Evolutionary conservation across 495 filamentous ascomycete species (phyloP).

Genomic region (Penicillium lividum): DNA sequence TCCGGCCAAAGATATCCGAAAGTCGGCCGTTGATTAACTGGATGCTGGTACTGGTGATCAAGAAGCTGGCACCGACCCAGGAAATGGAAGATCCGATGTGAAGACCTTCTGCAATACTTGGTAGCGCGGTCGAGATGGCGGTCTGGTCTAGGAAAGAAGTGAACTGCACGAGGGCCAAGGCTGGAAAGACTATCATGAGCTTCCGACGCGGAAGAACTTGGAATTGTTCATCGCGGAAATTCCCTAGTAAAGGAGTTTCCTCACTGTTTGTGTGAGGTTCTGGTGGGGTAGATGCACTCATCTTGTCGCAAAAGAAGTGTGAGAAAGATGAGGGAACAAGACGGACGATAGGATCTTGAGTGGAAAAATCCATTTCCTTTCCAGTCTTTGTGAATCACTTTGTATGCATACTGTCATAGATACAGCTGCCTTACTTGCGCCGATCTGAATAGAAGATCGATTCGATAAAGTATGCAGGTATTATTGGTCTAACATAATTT

Average conservation of each 20-base stretch:
- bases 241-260: neutral
- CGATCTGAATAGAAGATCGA: no score
- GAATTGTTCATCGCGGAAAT: neutral
- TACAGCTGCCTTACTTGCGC: no score
- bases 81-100: constrained; percentile 27
- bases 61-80: constrained; percentile 35
- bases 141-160: constrained; percentile 36
- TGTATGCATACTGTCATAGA: no score
- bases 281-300: no score
- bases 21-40: constrained; percentile 37
- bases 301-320: no score
- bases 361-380: no score
- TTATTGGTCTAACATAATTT: no score
- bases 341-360: no score
- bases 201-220: neutral
- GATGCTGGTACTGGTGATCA: constrained; percentile 33
- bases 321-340: no score
- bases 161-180: constrained; percentile 15
- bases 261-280: no score
- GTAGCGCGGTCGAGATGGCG: constrained; percentile 31
- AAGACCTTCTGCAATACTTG: constrained; percentile 33
- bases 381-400: no score
- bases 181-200: neutral
- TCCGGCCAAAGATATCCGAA: constrained; percentile 40
- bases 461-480: no score